A percentile compares a stretch with the other conserved stretches of the same genome.
Conservation (phyloP, 441 rosid genomes). For the Erodium moschatum region DNA sequence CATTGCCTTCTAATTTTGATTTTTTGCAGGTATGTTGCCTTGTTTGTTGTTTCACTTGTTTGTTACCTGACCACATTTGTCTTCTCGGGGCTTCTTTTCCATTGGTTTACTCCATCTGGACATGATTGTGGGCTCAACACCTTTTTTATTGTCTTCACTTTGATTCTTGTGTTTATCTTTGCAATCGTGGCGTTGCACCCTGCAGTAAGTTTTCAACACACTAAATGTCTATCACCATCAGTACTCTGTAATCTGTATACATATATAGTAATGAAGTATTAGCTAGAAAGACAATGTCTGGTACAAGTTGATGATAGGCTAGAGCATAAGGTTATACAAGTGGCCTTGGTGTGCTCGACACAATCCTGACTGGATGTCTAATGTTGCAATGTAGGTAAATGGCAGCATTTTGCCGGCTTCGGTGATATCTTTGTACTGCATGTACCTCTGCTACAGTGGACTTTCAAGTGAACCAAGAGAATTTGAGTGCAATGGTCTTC, state of each 20-base stretch:
- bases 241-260: not conserved
- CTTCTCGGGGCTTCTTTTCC: conserved; percentile 72
- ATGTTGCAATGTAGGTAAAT: conserved; percentile 44
- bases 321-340: not conserved
- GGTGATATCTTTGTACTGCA: conserved; percentile 80
- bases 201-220: conserved; percentile 37
- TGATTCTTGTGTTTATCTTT: conserved; percentile 69
- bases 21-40: conserved; percentile 63
- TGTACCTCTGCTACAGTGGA: conserved; percentile 90
- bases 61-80: conserved; percentile 77
- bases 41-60: conserved; percentile 62
- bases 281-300: not conserved
- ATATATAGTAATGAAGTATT: not conserved
- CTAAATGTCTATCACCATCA: not conserved
- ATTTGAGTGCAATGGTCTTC: conserved; percentile 85
- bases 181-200: conserved; percentile 77
- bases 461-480: conserved; percentile 89
- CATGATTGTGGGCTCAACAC: conserved; percentile 84
- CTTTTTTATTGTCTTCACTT: conserved; percentile 82
- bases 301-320: no score
- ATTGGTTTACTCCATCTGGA: conserved; percentile 95
- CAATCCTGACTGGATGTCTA: conserved; percentile 12
- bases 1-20: conserved; percentile 9
- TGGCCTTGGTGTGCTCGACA: not conserved
- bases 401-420: conserved; percentile 99